Evolutionary conservation across 495 filamentous ascomycete genomes (phyloP).

Genomic region (Xylaria castorea): DNA sequence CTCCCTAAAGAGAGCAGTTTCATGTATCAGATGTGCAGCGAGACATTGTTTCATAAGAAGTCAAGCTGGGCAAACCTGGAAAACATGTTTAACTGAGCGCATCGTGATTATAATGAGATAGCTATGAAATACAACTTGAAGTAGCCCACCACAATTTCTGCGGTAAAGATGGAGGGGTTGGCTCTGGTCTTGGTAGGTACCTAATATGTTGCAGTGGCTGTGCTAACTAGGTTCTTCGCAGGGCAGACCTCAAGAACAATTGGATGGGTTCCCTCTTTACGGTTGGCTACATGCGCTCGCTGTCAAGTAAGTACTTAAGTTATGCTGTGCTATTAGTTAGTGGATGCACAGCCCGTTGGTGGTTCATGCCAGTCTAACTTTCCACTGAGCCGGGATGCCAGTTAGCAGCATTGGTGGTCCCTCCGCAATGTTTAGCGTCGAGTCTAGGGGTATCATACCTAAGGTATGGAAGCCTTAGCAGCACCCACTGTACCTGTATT

Average conservation of each 20-base stretch:
- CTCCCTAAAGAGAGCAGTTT: too few relatives aligned
- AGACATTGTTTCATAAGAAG: slow-evolving; percentile 2
- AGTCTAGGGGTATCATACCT: background rate
- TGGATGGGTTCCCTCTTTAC: slow-evolving; percentile 4
- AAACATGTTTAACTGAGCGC: too few relatives aligned
- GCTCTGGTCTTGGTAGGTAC: background rate
- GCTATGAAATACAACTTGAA: background rate
- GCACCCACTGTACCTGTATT: background rate
- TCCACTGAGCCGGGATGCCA: slow-evolving; percentile 1
- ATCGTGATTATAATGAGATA: too few relatives aligned
- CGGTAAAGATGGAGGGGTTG: background rate
- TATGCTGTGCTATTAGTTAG: too few relatives aligned
- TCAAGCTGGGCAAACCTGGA: too few relatives aligned
- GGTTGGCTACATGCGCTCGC: too few relatives aligned
- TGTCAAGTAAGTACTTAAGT: background rate
- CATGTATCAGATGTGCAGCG: too few relatives aligned
- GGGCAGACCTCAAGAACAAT: background rate
- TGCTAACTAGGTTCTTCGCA: slow-evolving; percentile 11
- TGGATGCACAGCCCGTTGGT: slow-evolving; percentile 2
- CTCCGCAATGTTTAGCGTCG: slow-evolving; percentile 6
- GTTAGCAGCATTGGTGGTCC: background rate
- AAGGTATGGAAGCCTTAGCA: background rate
- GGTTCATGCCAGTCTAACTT: background rate
- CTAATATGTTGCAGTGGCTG: background rate
- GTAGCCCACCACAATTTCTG: background rate